These are phyloP conservation scores for Leptographium flavum DNA, from an alignment of 2,329 filamentous ascomycete genomes.

Conservation along the genomic window DNA sequence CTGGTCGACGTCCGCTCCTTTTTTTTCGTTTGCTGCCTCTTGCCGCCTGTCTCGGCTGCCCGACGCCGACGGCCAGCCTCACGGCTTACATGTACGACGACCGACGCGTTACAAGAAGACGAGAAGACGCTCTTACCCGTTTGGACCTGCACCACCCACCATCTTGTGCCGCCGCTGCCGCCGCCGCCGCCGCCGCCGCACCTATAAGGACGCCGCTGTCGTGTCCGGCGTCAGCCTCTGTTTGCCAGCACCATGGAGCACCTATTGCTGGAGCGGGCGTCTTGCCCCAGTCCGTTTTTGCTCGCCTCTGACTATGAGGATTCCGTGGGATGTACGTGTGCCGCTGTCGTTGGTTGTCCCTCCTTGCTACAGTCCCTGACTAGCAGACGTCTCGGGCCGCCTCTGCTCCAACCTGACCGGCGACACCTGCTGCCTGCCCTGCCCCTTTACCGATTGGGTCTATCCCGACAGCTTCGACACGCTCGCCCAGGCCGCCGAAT, in stretches of 20 bases:
- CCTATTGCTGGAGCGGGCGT: background rate
- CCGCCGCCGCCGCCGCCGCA: no score
- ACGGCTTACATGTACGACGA: no score
- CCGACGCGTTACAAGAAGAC: no score
- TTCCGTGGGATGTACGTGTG: constrained; percentile 6
- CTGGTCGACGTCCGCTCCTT: no score
- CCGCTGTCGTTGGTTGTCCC: background rate
- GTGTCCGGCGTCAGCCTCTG: no score
- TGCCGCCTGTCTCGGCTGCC: no score
- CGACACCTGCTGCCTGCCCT: constrained; percentile 73
- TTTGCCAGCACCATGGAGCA: background rate
- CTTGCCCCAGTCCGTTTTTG: constrained; percentile 9
- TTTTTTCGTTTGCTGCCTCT: no score
- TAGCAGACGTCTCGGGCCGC: constrained; percentile 45
- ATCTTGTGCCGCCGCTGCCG: no score
- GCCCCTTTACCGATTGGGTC: constrained; percentile 69
- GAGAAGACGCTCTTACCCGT: no score
- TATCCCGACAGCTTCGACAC: constrained; percentile 45
- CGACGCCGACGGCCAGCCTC: no score
- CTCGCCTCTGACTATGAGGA: constrained; percentile 6
- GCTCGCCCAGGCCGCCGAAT: constrained; percentile 57
- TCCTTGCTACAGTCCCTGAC: background rate
- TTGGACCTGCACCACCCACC: no score
- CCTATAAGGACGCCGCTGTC: no score
- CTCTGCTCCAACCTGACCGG: constrained; percentile 34